Base-by-base conservation (phyloP, 2,329 filamentous ascomycete species). In the Shiraia sp. region DNA sequence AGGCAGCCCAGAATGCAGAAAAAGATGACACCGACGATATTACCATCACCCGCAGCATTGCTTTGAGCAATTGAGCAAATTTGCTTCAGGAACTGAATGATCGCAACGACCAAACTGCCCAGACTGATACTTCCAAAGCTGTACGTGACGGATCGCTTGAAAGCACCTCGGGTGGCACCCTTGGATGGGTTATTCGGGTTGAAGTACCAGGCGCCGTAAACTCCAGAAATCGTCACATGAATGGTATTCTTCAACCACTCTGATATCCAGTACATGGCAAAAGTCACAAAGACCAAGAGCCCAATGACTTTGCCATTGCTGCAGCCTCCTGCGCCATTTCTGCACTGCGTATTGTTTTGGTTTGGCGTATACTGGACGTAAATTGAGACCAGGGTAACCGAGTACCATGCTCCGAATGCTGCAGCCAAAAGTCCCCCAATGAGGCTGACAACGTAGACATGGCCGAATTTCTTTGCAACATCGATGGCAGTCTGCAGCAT, bases 171-270 rank as follows among this genome's bases (percentile, higher is more conserved):
- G 0, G 92, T 96, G 1, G 89, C 85, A 9, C 84, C 84, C 49
- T 80, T 84, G 22, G 91, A 90, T 59, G 89, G 87, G 41, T 81
- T 79, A 19, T 79, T 72, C 2, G 52, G 52, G n/a, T 81, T 86
- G 66, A 95, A 96, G 73, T 95, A 97, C 92, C 92, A 97, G 0
- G 87, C 86, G 1, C 90, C 91, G 58, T 95, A 96, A 0, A 96
- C 85, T 0, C 92, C 91, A 0, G 90, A 87, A 44, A 96, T 87
- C 16, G 84, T 90, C 2, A 86, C 87, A 65, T 97, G 90, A 32
- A 96, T 88, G 0, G 88, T 90, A 71, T 95, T 96, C 75, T 96
- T 96, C 57, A 96, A 74, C 79, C 87, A 92, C 55, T 97, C 92
- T 2, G 88, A 86, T 51, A 96, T 85, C 92, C 92, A 97, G 72